phyloP scores from a whole-genome alignment of 257 asterid species.

The Solanum bulbocastanum region DNA sequence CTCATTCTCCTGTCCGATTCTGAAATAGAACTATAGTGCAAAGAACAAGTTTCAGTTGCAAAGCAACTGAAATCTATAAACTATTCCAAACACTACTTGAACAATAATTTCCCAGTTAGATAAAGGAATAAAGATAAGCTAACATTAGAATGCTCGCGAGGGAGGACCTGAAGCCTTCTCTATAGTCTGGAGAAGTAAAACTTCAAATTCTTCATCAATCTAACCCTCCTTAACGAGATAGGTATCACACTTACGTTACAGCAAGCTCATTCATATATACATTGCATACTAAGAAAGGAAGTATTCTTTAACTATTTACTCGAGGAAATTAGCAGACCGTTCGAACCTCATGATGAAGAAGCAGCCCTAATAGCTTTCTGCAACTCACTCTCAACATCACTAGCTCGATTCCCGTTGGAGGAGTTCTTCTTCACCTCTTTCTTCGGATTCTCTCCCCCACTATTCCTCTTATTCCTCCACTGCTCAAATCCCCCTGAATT shows the following conservation, averaged over 20 bases:
- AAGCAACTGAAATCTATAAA: neutral
- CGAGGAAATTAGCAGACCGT: neutral
- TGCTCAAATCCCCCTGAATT: constrained; percentile 44
- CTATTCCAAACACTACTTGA: neutral
- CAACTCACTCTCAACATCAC: constrained; percentile 74
- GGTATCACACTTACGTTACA: neutral
- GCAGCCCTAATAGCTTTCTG: constrained; percentile 84
- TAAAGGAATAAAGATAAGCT: neutral
- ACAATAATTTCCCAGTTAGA: neutral
- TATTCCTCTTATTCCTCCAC: constrained; percentile 47
- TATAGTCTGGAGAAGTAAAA: neutral
- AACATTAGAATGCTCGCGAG: neutral
- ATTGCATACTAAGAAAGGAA: neutral
- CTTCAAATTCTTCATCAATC: neutral
- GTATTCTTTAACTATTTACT: neutral
- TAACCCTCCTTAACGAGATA: neutral
- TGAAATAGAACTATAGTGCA: neutral
- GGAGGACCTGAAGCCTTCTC: neutral
- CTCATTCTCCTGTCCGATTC: neutral
- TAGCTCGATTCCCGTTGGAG: constrained; percentile 4
- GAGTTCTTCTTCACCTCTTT: constrained; percentile 42
- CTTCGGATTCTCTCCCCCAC: constrained; percentile 20
- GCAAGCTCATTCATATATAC: constrained; percentile 3
- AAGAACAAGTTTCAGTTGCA: neutral
- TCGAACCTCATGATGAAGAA: constrained; percentile 26